Base-by-base conservation (phyloP, 805 yeast species). In the Teunomyces funiuensis region DNA sequence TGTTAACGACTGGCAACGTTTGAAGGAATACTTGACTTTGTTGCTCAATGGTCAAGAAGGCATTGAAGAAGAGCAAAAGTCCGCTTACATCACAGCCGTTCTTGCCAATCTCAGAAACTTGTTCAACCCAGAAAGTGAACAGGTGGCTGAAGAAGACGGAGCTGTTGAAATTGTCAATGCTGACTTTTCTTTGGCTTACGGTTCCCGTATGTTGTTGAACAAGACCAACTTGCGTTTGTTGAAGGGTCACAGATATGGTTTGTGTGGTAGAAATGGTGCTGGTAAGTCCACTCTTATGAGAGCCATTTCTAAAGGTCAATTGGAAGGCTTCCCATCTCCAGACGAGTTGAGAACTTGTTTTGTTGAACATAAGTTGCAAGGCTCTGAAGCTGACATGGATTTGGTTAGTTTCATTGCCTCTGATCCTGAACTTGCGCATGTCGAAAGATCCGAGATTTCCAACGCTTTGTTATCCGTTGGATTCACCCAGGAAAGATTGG, bases 221-320 rank as follows among this genome's bases (percentile, higher is more conserved):
- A 93, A 93, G 71, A 89, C 99, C 36, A 86, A 77, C 46, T 72
- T 91, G 61, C 80, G 96, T 60, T 76, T 91, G 48, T 73, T 87
- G 54, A 88, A 90, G 71, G 98, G 98, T 56, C 97, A 88, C 69
- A 80, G 99, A 68, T 91, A 91, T 60, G 99, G 99, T 74, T 77
- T 91, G 47, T 88, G 97, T 76, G 99, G 99, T 62, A 78, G 97
- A 70, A 91, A 91, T 63, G 99, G 99, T 77, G 97, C 97, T 45
- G 99, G 99, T 73, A 91, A 91, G 68, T 89, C 97, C 10, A 91
- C 99, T 11, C 75, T 91, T 57, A 89, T 91, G 98, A 81, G 98
- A 66, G 84, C 98, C 22, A 93, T 91, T 57, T 88, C 96, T 41
- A 88, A 88, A 59, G 98, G 98, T 44, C 96, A 91, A 70, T 76